Evolutionary conservation across 208 protist genomes (phyloP).

Genomic region (Crithidia fasciculata): DNA sequence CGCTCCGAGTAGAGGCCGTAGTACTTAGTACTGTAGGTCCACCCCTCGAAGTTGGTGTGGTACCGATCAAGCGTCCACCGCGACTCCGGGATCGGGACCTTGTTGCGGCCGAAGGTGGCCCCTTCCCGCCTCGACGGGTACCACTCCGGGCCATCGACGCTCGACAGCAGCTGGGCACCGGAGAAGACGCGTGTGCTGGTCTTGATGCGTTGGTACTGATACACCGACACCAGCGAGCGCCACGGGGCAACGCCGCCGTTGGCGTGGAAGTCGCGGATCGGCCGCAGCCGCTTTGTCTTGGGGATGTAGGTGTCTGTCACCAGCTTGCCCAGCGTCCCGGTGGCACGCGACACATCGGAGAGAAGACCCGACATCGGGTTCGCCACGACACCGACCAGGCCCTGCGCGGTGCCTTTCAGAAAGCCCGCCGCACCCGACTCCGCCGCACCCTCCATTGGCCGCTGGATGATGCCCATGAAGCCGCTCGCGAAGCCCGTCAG

Average conservation of each 20-base stretch:
- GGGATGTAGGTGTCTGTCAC: constrained; percentile 82
- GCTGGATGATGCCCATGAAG: constrained; percentile 81
- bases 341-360: constrained; percentile 75
- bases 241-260: constrained; percentile 78
- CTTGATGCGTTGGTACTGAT: constrained; percentile 77
- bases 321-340: constrained; percentile 63
- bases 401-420: constrained; percentile 83
- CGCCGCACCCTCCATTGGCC: constrained; percentile 83
- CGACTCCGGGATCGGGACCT: constrained; percentile 23
- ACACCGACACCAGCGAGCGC: constrained; percentile 61
- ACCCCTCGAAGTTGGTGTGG: constrained; percentile 77
- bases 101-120: constrained; percentile 40
- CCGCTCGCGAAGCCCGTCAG: constrained; percentile 67
- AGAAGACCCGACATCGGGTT: constrained; percentile 88
- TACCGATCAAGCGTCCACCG: constrained; percentile 70
- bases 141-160: constrained; percentile 73
- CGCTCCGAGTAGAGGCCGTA: constrained; percentile 64
- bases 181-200: constrained; percentile 39
- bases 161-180: constrained; percentile 41
- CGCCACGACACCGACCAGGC: constrained; percentile 83
- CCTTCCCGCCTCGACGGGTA: constrained; percentile 60
- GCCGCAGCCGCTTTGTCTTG: constrained; percentile 57
- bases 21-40: constrained; percentile 79
- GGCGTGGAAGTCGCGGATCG: constrained; percentile 72
- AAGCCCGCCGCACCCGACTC: constrained; percentile 81